phyloP scores from a whole-genome alignment of 192 early-diverging fungal species.

The Dissophora globulifera region DNA sequence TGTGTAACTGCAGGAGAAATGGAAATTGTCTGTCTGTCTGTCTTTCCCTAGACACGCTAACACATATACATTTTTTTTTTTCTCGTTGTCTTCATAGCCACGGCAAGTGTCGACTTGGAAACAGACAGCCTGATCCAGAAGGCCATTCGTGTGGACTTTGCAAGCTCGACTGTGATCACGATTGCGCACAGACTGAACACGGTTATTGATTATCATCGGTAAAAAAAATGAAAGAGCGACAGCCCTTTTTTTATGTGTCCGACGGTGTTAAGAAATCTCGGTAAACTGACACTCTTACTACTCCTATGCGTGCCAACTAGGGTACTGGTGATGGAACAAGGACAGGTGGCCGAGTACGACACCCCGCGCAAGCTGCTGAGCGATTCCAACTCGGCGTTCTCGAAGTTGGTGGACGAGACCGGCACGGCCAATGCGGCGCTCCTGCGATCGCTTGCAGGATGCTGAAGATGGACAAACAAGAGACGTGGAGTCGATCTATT shows the following conservation, averaged over 20 bases:
- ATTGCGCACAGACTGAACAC: slow-evolving; percentile 86
- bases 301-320: slow-evolving; percentile 29
- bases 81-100: slow-evolving; percentile 34
- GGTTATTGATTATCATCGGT: slow-evolving; percentile 57
- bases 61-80: background rate
- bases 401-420: slow-evolving; percentile 50
- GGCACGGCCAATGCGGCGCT: slow-evolving; percentile 28
- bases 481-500: no score
- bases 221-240: background rate
- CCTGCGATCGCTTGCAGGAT: slow-evolving; percentile 36
- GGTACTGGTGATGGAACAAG: slow-evolving; percentile 83
- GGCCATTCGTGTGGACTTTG: slow-evolving; percentile 67
- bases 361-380: slow-evolving; percentile 70
- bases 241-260: background rate
- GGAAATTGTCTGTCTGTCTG: no score
- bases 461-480: slow-evolving; percentile 4
- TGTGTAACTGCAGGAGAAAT: no score
- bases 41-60: no score
- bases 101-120: slow-evolving; percentile 71
- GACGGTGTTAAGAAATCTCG: no score
- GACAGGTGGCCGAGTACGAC: slow-evolving; percentile 75
- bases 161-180: slow-evolving; percentile 69
- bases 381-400: slow-evolving; percentile 57
- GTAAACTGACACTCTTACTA: background rate
- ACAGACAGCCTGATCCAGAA: slow-evolving; percentile 76